Evolutionary conservation across 1,139 yeast genomes (phyloP), one percentile per base, ranked within the genome.

Genomic region (Lodderomyces beijingensis): DNA sequence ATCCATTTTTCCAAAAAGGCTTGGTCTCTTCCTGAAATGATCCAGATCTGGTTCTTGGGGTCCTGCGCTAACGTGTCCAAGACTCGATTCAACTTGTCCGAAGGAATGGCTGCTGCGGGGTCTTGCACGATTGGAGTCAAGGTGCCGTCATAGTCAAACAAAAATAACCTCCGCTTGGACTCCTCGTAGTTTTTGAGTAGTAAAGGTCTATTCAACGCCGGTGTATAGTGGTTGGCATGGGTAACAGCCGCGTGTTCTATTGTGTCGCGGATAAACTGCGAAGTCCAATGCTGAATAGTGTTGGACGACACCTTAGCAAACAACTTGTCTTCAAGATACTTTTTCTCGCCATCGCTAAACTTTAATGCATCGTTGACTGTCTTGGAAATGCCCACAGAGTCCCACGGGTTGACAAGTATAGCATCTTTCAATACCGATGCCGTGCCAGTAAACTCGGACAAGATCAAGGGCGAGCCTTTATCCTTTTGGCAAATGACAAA

Each of bases 81-180:
- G 6, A 83, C 76, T 11, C 65, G 59, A 41, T 77, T 70, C 32
- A 91, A 65, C 44, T 83, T 71, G 7, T 81, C 78, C 1, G 95
- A 79, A 2, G 99, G 99, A 31, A 91, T 84, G 1, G 98, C 98
- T 0, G 98, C 96, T n/a, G 93, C 88, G 1, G 99, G 99, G 47
- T 91, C 97, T 26, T 79, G 74, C 4, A 91, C 97, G 52, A 91
- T 91, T 6, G 97, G 97, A 0, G 97, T 86, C 46, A 91, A 69
- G 0, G 99, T 91, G 18, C 99, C 99, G 55, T 91, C 99, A 53
- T 91, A 91, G 59, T 91, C 99, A 61, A 93, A 89, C 46, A 91
- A 59, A 48, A 91, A 88, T 40, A 91, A 62, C 40, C 98, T 73
- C 49, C 84, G 71, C 18, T 73, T 43, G 1, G 96, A 77, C 13